phyloP scores from a whole-genome alignment of 352 stramenopile species.

The Globisporangium megalacanthum region DNA sequence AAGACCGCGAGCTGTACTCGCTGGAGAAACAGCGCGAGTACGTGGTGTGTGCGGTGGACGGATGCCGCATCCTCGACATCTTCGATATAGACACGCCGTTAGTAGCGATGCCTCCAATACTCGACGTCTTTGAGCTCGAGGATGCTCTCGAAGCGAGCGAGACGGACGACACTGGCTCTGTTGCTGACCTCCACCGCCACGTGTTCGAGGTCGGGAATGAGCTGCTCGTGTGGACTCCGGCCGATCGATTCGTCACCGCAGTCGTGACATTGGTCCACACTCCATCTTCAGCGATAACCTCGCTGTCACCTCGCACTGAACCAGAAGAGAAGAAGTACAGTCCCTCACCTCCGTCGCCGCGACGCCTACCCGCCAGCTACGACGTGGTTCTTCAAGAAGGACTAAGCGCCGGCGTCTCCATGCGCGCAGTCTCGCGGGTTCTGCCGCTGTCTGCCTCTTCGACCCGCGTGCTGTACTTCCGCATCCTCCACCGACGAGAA shows the following conservation, averaged over 20 bases:
- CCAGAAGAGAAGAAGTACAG: neutral
- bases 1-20: constrained; percentile 16
- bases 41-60: constrained; percentile 19
- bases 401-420: constrained; percentile 3
- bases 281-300: neutral
- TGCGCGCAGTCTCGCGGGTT: constrained; percentile 9
- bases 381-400: constrained; percentile 20
- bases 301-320: neutral
- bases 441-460: neutral
- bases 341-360: neutral
- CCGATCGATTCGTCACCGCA: constrained; percentile 21
- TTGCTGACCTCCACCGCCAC: neutral
- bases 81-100: constrained; percentile 30
- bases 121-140: constrained; percentile 45
- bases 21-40: constrained; percentile 11
- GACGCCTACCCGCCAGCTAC: constrained; percentile 1
- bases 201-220: constrained; percentile 13
- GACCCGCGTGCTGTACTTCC: constrained; percentile 24
- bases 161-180: neutral
- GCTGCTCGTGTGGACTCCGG: constrained; percentile 15
- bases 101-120: constrained; percentile 13
- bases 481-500: constrained; percentile 35
- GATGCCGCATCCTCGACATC: constrained; percentile 22
- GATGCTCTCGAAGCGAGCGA: neutral
- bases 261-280: constrained; percentile 4